Evolutionary conservation across 2,329 filamentous ascomycete species (phyloP), one percentile per base, ranked within the genome.

Genomic region (Fusarium begoniae): DNA sequence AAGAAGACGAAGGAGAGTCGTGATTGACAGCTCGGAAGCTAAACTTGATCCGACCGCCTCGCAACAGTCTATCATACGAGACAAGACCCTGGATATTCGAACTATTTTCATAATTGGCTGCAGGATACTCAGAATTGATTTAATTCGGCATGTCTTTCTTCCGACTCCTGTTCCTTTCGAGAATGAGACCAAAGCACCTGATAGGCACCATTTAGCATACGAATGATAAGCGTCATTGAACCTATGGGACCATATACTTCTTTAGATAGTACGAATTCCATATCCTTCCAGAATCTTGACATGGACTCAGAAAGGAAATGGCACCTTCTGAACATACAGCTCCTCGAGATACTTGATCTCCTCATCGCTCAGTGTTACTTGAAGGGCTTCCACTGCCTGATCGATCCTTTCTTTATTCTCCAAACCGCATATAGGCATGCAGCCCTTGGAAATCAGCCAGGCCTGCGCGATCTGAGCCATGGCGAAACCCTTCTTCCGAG

Each of bases 111-210:
- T 12, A n/a, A 41, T 55, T 55, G 35, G 35, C 24, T 18, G 14
- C 4, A 28, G 11, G 18, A 30, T 14, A 1, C 3, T 14, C n/a
- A 18, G 2, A 28, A n/a, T 8, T 6, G 0, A 5, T 30, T n/a
- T 4, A 7, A n/a, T 14, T 28, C 24, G 26, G 51, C 11, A 10
- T 0, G 8, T 41, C 20, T 14, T 30, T 55, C 2, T 13, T 4
- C 51, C 20, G 35, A 15, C 8, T 28, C 51, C 4, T 30, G 11
- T 55, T n/a, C 8, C 20, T 28, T 2, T 40, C 14, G 20, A 40
- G 2, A 28, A 26, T 8, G 9, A 26, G 28, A 11, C 17, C 8
- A 0, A 3, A 2, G 13, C 47, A 24, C 12, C 3, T 4, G 2
- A 18, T 20, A 35, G 50, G 50, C 50, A 53, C 20, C 30, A 13